phyloP scores from a whole-genome alignment of 176 grass and related monocot species.

The Melocanna baccifera region DNA sequence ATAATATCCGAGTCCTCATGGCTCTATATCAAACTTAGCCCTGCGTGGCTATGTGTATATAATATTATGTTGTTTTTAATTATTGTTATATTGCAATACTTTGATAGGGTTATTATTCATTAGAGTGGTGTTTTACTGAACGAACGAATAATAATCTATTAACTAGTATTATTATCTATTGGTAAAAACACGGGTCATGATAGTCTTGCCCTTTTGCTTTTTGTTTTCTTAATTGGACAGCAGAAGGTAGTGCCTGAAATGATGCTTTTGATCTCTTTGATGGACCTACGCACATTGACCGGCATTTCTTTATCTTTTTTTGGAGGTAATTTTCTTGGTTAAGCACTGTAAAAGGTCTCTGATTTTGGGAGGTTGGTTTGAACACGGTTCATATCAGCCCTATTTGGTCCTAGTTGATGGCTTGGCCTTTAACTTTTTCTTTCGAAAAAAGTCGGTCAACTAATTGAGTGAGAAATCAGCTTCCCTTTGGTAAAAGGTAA shows the following conservation, averaged over 20 bases:
- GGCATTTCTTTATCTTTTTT: background rate
- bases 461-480: background rate
- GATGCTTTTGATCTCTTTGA: slow-evolving; percentile 16
- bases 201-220: too few relatives aligned
- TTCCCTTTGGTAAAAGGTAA: background rate
- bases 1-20: too few relatives aligned
- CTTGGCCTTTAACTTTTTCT: slow-evolving; percentile 3
- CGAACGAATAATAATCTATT: too few relatives aligned
- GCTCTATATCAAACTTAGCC: too few relatives aligned
- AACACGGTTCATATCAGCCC: background rate
- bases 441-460: background rate
- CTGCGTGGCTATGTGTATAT: too few relatives aligned
- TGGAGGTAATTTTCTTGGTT: background rate
- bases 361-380: background rate
- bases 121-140: too few relatives aligned
- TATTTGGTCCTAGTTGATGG: background rate
- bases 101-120: accelerated
- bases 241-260: background rate
- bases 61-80: too few relatives aligned
- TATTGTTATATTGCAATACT: too few relatives aligned
- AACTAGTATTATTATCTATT: too few relatives aligned
- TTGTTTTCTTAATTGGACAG: background rate
- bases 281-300: background rate
- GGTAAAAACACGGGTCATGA: too few relatives aligned
- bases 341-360: too few relatives aligned